Evolutionary conservation across 1,139 yeast genomes (phyloP).

Genomic region (Saccharomyces hybrid): DNA sequence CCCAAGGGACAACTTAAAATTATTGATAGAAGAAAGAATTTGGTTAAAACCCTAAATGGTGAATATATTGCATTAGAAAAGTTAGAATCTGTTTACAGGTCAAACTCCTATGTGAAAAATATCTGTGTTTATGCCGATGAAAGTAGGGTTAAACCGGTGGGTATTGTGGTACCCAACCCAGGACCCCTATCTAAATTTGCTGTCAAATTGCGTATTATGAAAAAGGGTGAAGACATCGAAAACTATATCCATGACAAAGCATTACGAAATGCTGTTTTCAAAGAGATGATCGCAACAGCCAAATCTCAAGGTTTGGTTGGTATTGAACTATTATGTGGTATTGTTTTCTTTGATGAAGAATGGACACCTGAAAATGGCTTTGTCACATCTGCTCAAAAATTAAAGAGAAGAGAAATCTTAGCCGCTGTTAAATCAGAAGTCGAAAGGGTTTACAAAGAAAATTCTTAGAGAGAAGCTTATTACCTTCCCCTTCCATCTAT

Average conservation of each 20-base stretch:
- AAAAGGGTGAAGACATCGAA: slow-evolving; percentile 44
- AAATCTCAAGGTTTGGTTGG: slow-evolving; percentile 73
- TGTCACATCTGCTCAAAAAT: slow-evolving; percentile 91
- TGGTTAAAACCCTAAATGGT: slow-evolving; percentile 92
- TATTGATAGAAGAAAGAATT: slow-evolving; percentile 91
- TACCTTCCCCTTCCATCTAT: background rate
- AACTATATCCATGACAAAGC: slow-evolving; percentile 50
- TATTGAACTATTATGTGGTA: slow-evolving; percentile 75
- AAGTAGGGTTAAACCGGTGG: slow-evolving; percentile 80
- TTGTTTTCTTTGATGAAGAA: slow-evolving; percentile 76
- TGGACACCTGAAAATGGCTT: slow-evolving; percentile 97
- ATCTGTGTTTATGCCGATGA: slow-evolving; percentile 92
- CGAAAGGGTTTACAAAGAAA: slow-evolving; percentile 42
- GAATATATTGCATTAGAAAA: slow-evolving; percentile 97
- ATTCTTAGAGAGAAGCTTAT: background rate
- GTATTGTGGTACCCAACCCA: slow-evolving; percentile 79
- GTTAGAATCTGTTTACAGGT: slow-evolving; percentile 77
- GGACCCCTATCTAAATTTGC: slow-evolving; percentile 54
- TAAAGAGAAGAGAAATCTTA: slow-evolving; percentile 88
- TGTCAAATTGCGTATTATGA: slow-evolving; percentile 44
- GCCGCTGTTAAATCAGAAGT: slow-evolving; percentile 47
- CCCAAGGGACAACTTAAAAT: slow-evolving; percentile 67
- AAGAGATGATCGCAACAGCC: slow-evolving; percentile 68
- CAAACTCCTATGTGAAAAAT: slow-evolving; percentile 67
- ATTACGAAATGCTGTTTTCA: slow-evolving; percentile 47